phyloP scores from a whole-genome alignment of 139 green algal genomes.

The Coelastrella sp. region DNA sequence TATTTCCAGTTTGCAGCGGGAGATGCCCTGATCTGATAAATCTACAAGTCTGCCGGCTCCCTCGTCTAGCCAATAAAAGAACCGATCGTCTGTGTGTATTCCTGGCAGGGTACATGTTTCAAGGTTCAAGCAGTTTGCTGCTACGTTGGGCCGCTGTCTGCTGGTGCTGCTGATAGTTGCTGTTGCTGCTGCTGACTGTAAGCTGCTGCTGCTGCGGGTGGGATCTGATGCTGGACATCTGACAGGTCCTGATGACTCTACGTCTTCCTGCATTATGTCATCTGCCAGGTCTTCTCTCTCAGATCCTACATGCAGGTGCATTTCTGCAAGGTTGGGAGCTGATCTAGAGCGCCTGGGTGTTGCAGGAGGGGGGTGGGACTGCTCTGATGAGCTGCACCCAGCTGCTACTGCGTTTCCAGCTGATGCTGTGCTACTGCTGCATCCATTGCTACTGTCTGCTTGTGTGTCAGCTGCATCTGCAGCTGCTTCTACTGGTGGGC shows the following conservation, averaged over 20 bases:
- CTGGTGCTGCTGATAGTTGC: slow-evolving; percentile 15
- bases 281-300: background rate
- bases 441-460: background rate
- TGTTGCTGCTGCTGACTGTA: background rate
- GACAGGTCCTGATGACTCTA: background rate
- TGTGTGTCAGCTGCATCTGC: background rate
- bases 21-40: slow-evolving; percentile 50
- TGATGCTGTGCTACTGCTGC: slow-evolving; percentile 21
- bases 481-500: slow-evolving; percentile 3
- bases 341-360: slow-evolving; percentile 27
- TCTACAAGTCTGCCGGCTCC: slow-evolving; percentile 65
- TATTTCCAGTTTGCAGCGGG: slow-evolving; percentile 62
- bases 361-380: background rate
- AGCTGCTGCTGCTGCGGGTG: slow-evolving; percentile 42
- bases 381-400: background rate
- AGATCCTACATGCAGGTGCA: background rate
- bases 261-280: background rate
- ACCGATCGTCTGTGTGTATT: slow-evolving; percentile 46
- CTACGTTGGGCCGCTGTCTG: slow-evolving; percentile 2
- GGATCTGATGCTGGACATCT: background rate
- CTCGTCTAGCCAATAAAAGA: slow-evolving; percentile 61
- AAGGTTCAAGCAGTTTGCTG: background rate
- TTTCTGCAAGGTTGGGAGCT: slow-evolving; percentile 34
- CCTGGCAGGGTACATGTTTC: background rate
- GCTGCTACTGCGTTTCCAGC: background rate